Conservation (phyloP, 1,139 yeast species). For the Kodamaea derodonti region DNA sequence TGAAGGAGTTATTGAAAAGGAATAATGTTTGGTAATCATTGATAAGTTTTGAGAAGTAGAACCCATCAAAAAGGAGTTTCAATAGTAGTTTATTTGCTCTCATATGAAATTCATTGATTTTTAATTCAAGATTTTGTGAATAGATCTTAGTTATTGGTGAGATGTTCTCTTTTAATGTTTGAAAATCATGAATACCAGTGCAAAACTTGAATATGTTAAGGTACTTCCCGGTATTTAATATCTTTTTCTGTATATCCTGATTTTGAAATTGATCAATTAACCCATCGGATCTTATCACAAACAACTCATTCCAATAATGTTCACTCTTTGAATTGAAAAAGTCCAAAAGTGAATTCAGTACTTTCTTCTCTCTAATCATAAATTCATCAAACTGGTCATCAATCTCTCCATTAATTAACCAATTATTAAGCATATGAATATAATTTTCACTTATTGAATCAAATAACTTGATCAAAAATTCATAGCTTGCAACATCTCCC, state of each 20-base stretch:
- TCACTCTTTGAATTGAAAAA: slow-evolving; percentile 55
- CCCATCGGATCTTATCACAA: slow-evolving; percentile 71
- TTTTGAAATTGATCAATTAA: slow-evolving; percentile 61
- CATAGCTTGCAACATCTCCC: slow-evolving; percentile 62
- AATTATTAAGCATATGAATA: slow-evolving; percentile 62
- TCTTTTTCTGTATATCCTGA: slow-evolving; percentile 56
- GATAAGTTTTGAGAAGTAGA: slow-evolving; percentile 47
- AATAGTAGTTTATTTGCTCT: slow-evolving; percentile 66
- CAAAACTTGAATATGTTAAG: slow-evolving; percentile 69
- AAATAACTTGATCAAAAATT: slow-evolving; percentile 51
- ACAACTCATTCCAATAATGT: slow-evolving; percentile 84
- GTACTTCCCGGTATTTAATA: slow-evolving; percentile 81
- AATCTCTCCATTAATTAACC: slow-evolving; percentile 75
- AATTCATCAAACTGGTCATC: slow-evolving; percentile 85
- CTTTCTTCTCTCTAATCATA: slow-evolving; percentile 50
- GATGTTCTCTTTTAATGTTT: slow-evolving; percentile 25
- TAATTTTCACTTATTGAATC: slow-evolving; percentile 62
- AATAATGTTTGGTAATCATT: slow-evolving; percentile 51
- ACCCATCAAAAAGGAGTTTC: slow-evolving; percentile 59
- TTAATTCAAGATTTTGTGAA: slow-evolving; percentile 55
- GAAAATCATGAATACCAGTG: slow-evolving; percentile 38
- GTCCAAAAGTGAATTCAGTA: slow-evolving; percentile 27
- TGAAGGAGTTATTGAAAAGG: slow-evolving; percentile 43
- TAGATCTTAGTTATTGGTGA: slow-evolving; percentile 41
- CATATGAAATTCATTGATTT: slow-evolving; percentile 59